Evolutionary conservation across 176 grass and related monocot genomes (phyloP).

Genomic region (Metroxylon sagu): DNA sequence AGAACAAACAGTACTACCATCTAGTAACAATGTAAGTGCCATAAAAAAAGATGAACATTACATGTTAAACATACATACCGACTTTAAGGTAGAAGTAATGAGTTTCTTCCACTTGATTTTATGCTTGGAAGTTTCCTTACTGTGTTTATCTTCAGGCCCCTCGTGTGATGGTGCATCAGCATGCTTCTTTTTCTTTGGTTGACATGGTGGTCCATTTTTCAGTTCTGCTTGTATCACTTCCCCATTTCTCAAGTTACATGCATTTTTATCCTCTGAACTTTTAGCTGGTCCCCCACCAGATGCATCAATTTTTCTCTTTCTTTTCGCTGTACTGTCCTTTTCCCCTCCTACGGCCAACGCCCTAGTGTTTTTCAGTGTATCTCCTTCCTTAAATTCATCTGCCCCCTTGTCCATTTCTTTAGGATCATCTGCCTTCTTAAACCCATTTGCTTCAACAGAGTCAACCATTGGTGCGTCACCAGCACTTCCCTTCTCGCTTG

Average conservation of each 20-base stretch:
- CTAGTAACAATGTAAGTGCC: background rate
- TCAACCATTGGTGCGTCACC: conserved; percentile 20
- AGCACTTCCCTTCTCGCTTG: conserved; percentile 19
- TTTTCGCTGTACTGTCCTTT: conserved; percentile 36
- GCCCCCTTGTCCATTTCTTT: conserved; percentile 7
- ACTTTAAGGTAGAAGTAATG: conserved; percentile 52
- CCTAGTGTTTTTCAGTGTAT: conserved; percentile 17
- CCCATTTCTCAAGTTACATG: background rate
- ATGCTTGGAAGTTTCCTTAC: conserved; percentile 28
- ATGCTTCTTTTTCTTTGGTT: conserved; percentile 37
- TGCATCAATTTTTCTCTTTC: conserved; percentile 49
- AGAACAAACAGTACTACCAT: background rate
- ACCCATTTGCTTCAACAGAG: conserved; percentile 29
- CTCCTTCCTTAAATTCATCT: background rate
- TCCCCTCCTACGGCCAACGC: background rate
- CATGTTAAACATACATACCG: conserved; percentile 19
- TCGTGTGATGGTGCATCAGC: conserved; percentile 7
- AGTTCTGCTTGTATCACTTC: conserved; percentile 44
- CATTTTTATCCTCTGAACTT: conserved; percentile 16
- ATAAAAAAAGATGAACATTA: too few relatives aligned
- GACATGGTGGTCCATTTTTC: conserved; percentile 13
- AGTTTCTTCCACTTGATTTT: conserved; percentile 96
- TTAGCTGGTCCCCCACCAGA: conserved; percentile 20
- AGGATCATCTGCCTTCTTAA: background rate
- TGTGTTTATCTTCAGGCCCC: background rate